Evolutionary conservation across 768 basidiomycete genomes (phyloP).

Genomic region (Mycena vulgaris): DNA sequence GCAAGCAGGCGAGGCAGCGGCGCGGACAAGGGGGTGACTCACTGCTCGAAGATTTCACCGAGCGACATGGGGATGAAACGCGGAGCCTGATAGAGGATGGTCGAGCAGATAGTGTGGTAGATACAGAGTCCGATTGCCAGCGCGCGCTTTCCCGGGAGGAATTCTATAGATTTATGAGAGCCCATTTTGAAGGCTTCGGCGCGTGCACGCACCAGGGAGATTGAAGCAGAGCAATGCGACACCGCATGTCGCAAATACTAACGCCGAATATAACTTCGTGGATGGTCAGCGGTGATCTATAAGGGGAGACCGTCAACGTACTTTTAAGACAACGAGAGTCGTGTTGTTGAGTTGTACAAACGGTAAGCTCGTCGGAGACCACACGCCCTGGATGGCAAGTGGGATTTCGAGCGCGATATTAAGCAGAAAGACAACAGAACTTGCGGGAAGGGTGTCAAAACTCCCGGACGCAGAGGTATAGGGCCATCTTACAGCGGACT

Average conservation of each 20-base stretch:
- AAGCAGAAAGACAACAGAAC: slow-evolving; percentile 80
- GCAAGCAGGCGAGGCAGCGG: slow-evolving; percentile 1
- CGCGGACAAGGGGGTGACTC: slow-evolving; percentile 47
- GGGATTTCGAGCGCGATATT: slow-evolving; percentile 88
- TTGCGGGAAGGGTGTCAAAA: slow-evolving; percentile 47
- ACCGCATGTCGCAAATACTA: slow-evolving; percentile 74
- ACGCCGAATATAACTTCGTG: slow-evolving; percentile 77
- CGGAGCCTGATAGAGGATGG: slow-evolving; percentile 81
- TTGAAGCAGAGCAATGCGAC: slow-evolving; percentile 74
- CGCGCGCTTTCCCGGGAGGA: slow-evolving; percentile 88
- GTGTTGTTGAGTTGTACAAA: slow-evolving; percentile 90
- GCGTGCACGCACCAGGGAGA: slow-evolving; percentile 73
- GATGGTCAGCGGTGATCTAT: not conserved
- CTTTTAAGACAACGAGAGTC: slow-evolving; percentile 82
- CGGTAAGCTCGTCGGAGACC: slow-evolving; percentile 73
- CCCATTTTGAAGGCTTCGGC: no score
- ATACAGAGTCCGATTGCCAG: slow-evolving; percentile 82
- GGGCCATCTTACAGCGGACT: slow-evolving; percentile 59
- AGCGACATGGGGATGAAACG: slow-evolving; percentile 85
- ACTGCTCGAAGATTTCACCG: slow-evolving; percentile 74
- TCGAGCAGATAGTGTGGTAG: slow-evolving; percentile 83
- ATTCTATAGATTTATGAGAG: slow-evolving; percentile 63
- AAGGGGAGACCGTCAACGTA: slow-evolving; percentile 45
- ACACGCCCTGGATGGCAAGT: slow-evolving; percentile 83
- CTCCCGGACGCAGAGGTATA: not conserved